Evolutionary conservation across 768 basidiomycete genomes (phyloP).

Genomic region (Boletus sp.): DNA sequence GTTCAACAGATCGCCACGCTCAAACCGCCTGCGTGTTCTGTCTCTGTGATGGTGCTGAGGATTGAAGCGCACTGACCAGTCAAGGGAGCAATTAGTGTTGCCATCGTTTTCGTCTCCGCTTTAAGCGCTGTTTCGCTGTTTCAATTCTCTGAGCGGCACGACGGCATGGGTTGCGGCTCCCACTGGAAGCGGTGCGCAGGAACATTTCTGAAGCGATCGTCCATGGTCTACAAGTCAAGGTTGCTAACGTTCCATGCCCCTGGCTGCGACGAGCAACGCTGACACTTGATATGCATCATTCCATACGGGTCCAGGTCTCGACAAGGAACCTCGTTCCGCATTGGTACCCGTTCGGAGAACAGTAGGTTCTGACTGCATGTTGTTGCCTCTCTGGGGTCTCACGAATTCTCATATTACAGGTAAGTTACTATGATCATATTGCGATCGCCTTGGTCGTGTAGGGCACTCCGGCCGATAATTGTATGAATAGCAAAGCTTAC

Average conservation of each 20-base stretch:
- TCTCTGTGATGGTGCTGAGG: conserved; percentile 40
- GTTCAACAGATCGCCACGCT: conserved; percentile 34
- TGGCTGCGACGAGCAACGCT: background rate
- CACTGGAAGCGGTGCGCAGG: conserved; percentile 22
- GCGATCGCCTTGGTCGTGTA: conserved; percentile 8
- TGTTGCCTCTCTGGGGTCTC: background rate
- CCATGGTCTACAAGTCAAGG: conserved; percentile 18
- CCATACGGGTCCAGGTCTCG: background rate
- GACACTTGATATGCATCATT: background rate
- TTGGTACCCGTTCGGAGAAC: background rate
- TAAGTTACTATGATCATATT: background rate
- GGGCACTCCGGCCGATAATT: conserved; percentile 12
- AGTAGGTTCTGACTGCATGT: conserved; percentile 2
- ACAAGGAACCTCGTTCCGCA: background rate
- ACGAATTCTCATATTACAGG: conserved; percentile 7
- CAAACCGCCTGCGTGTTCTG: conserved; percentile 40
- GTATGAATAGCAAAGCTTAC: conserved; percentile 30
- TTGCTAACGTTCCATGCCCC: background rate
- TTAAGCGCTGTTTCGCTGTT: conserved; percentile 23
- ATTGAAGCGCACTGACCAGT: conserved; percentile 35
- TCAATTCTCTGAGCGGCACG: conserved; percentile 23
- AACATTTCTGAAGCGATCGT: conserved; percentile 20
- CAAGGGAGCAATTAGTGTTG: conserved; percentile 23
- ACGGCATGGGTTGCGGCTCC: conserved; percentile 21
- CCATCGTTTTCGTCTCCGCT: conserved; percentile 29